Evolutionary conservation across 768 basidiomycete genomes (phyloP).

Genomic region (Phallus indusiatus): DNA sequence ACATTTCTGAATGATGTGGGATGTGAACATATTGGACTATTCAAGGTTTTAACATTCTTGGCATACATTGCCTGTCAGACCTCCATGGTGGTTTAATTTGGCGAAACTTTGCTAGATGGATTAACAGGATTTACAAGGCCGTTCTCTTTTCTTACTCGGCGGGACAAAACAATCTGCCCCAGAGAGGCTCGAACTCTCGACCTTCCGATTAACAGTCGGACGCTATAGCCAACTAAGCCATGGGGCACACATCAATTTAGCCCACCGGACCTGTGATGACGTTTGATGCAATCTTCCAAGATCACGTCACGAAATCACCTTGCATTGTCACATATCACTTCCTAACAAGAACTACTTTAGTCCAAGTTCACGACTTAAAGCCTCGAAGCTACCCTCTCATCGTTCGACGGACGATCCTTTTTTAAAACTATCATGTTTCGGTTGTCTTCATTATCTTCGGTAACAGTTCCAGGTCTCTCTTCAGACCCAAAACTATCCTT

Average conservation of each 20-base stretch:
- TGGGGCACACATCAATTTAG: neutral
- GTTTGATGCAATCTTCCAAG: neutral
- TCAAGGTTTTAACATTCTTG: no score
- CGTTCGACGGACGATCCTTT: neutral
- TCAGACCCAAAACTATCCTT: slow-evolving; percentile 6
- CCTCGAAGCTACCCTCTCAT: neutral
- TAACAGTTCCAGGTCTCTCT: slow-evolving; percentile 1
- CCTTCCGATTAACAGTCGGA: slow-evolving; percentile 9
- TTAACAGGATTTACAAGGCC: no score
- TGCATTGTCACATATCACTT: no score
- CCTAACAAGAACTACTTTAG: neutral
- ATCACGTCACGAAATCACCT: no score
- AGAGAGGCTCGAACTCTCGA: slow-evolving; percentile 9
- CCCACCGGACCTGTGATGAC: neutral
- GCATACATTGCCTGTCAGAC: no score
- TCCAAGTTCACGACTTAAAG: neutral
- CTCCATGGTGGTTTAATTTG: no score
- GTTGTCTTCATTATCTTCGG: slow-evolving; percentile 3
- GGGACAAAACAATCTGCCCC: neutral
- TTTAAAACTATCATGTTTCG: slow-evolving; percentile 3
- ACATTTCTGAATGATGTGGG: no score
- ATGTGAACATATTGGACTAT: no score
- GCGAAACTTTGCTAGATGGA: no score
- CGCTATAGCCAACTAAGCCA: slow-evolving; percentile 9
- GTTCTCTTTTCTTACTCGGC: no score